A percentile compares a stretch with the other conserved stretches of the same genome.
Conservation (phyloP, 2,329 filamentous ascomycete species). For the Stachybotrys echinatus region DNA sequence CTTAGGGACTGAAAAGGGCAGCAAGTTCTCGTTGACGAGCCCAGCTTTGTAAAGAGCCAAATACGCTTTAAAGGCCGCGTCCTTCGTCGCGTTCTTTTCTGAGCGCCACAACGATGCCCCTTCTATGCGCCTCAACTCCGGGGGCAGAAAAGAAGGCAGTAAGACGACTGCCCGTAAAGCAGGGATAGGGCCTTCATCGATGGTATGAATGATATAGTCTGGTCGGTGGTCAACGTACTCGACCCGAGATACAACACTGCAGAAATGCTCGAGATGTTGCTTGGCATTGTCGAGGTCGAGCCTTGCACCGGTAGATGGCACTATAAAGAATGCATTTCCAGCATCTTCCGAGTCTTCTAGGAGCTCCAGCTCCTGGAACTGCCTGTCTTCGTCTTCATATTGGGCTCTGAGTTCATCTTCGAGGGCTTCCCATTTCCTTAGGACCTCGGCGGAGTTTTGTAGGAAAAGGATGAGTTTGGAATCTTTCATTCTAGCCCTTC, state of each 20-base stretch:
- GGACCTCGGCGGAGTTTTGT: slow-evolving; percentile 17
- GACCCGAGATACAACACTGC: slow-evolving; percentile 50
- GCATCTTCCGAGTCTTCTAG: slow-evolving; percentile 38
- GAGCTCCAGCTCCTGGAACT: slow-evolving; percentile 36
- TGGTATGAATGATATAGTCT: slow-evolving; percentile 55
- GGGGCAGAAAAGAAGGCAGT: slow-evolving; percentile 66
- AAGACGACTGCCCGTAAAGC: slow-evolving; percentile 55
- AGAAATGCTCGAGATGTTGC: slow-evolving; percentile 79
- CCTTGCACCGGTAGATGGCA: slow-evolving; percentile 49
- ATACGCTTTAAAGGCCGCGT: slow-evolving; percentile 81
- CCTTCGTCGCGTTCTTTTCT: slow-evolving; percentile 68
- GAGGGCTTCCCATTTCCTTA: slow-evolving; percentile 55
- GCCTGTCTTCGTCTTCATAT: slow-evolving; percentile 61
- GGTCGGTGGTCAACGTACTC: slow-evolving; percentile 62
- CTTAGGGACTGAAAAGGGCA: slow-evolving; percentile 50
- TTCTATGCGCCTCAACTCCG: slow-evolving; percentile 17
- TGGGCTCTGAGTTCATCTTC: slow-evolving; percentile 68
- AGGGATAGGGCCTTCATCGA: slow-evolving; percentile 17
- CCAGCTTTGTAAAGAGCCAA: slow-evolving; percentile 61
- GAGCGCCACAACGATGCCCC: slow-evolving; percentile 53
- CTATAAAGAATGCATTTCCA: slow-evolving; percentile 21
- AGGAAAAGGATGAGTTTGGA: slow-evolving; percentile 47
- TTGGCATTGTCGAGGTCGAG: slow-evolving; percentile 70
- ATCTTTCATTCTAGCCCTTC: slow-evolving; percentile 43
- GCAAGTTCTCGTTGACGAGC: slow-evolving; percentile 70